phyloP scores from a whole-genome alignment of 305 asterid genomes.

The Fraxinus angustifolia region DNA sequence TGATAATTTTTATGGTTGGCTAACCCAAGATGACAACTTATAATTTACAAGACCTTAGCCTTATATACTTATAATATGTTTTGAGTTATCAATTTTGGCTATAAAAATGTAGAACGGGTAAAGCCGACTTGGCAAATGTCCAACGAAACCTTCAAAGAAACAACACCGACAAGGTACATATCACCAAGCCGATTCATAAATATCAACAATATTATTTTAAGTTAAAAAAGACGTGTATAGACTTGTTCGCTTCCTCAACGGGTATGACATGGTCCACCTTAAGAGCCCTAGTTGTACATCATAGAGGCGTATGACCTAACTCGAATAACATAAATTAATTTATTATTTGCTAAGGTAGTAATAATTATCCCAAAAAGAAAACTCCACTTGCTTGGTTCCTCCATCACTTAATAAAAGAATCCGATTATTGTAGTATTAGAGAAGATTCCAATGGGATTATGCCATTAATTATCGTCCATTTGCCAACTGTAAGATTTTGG shows the following conservation, averaged over 20 bases:
- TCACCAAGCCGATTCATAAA: not conserved
- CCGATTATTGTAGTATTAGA: conserved; percentile 17
- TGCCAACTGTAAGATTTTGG: conserved; percentile 13
- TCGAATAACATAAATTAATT: not conserved
- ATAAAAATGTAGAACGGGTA: not conserved
- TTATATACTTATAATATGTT: not conserved
- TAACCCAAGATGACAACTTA: too few relatives aligned
- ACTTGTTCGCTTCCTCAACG: not conserved
- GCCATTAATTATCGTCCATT: conserved; percentile 24
- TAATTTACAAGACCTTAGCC: too few relatives aligned
- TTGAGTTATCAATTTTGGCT: not conserved
- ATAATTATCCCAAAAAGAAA: not conserved
- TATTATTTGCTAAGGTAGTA: not conserved
- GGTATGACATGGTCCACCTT: not conserved
- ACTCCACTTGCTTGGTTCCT: conserved; percentile 38
- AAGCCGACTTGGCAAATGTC: not conserved
- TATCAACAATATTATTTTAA: not conserved
- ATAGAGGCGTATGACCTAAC: not conserved
- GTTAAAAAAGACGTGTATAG: not conserved
- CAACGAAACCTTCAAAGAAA: not conserved
- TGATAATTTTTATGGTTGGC: too few relatives aligned
- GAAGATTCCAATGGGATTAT: conserved; percentile 30
- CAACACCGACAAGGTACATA: too few relatives aligned
- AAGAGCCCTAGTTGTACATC: not conserved
- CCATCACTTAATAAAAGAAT: conserved; percentile 29